Percentiles rank a stretch among this genome's conserved stretches.
These are phyloP conservation scores for Cladosporium colombiae DNA, from an alignment of 2,329 filamentous ascomycete genomes.

Conservation along the genomic window DNA sequence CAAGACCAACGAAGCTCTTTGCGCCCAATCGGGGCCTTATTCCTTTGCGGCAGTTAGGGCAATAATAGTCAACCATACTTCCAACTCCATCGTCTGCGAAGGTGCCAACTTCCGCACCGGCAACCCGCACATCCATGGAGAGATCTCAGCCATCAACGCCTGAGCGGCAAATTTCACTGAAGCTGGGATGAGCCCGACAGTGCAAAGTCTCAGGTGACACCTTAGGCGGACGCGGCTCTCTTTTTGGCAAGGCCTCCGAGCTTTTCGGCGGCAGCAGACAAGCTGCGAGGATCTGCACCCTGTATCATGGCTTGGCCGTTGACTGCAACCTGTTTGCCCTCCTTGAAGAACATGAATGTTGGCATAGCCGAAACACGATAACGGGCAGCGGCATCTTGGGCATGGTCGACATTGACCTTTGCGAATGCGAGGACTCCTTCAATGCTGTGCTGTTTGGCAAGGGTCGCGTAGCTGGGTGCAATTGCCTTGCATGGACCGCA, in stretches of 20 bases:
- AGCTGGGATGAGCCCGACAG: too few relatives aligned
- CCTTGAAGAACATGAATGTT: slow-evolving; percentile 82
- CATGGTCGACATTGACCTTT: slow-evolving; percentile 88
- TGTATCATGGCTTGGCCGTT: slow-evolving; percentile 57
- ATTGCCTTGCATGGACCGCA: slow-evolving; percentile 95
- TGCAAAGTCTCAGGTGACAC: slow-evolving; percentile 11
- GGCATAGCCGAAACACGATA: slow-evolving; percentile 88
- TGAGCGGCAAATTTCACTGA: too few relatives aligned
- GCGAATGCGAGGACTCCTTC: slow-evolving; percentile 60
- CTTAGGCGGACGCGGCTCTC: slow-evolving; percentile 34
- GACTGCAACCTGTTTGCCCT: slow-evolving; percentile 64
- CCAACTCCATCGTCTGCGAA: too few relatives aligned
- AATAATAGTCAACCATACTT: too few relatives aligned
- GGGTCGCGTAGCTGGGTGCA: slow-evolving; percentile 70
- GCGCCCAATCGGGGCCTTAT: too few relatives aligned
- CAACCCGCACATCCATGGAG: too few relatives aligned
- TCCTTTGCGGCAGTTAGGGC: too few relatives aligned
- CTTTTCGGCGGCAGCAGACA: slow-evolving; percentile 52
- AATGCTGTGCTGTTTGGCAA: slow-evolving; percentile 14
- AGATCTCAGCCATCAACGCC: too few relatives aligned
- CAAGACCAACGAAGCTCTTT: too few relatives aligned
- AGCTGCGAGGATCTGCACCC: slow-evolving; percentile 68
- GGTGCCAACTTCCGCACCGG: too few relatives aligned
- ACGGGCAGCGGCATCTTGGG: slow-evolving; percentile 72
- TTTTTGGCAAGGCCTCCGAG: slow-evolving; percentile 60